Conservation (phyloP, 2,329 filamentous ascomycete genomes). For the Phoma sp. region DNA sequence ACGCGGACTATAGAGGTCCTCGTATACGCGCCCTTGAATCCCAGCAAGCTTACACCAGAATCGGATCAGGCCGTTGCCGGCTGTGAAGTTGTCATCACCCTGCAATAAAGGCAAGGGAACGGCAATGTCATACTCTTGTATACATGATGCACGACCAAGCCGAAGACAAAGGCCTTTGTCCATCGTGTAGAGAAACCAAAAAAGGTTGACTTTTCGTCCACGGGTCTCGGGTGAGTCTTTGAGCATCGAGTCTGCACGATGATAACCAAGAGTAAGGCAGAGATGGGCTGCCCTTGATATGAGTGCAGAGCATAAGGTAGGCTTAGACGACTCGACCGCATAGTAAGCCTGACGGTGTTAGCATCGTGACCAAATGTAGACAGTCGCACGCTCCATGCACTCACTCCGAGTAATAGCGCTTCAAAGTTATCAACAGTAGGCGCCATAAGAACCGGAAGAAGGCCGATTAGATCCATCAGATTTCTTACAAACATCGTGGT, state of each 20-base stretch:
- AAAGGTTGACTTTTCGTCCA: slow-evolving; percentile 31
- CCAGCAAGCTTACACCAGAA: slow-evolving; percentile 13
- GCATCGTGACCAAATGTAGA: background rate
- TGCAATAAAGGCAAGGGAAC: slow-evolving; percentile 17
- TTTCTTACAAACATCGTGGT: slow-evolving; percentile 37
- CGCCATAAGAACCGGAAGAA: slow-evolving; percentile 42
- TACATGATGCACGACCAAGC: slow-evolving; percentile 43
- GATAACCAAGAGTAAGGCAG: slow-evolving; percentile 46
- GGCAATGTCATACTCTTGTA: slow-evolving; percentile 45
- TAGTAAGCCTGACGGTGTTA: slow-evolving; percentile 28
- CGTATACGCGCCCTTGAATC: slow-evolving; percentile 44
- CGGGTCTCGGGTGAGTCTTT: slow-evolving; percentile 10
- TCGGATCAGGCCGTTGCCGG: slow-evolving; percentile 6
- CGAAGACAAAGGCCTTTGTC: slow-evolving; percentile 50
- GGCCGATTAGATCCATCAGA: slow-evolving; percentile 29
- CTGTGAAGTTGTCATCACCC: slow-evolving; percentile 20
- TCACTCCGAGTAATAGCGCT: slow-evolving; percentile 41
- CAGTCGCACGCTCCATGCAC: background rate
- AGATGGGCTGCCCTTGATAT: slow-evolving; percentile 46
- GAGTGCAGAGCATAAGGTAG: slow-evolving; percentile 44
- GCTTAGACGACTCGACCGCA: slow-evolving; percentile 44
- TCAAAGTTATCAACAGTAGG: slow-evolving; percentile 45
- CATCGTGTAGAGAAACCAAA: slow-evolving; percentile 48
- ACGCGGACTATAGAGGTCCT: slow-evolving; percentile 45
- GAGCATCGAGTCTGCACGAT: slow-evolving; percentile 26